These are phyloP conservation scores for Actinomortierella ambigua DNA, from an alignment of 371 early-diverging fungal species.

Conservation along the genomic window DNA sequence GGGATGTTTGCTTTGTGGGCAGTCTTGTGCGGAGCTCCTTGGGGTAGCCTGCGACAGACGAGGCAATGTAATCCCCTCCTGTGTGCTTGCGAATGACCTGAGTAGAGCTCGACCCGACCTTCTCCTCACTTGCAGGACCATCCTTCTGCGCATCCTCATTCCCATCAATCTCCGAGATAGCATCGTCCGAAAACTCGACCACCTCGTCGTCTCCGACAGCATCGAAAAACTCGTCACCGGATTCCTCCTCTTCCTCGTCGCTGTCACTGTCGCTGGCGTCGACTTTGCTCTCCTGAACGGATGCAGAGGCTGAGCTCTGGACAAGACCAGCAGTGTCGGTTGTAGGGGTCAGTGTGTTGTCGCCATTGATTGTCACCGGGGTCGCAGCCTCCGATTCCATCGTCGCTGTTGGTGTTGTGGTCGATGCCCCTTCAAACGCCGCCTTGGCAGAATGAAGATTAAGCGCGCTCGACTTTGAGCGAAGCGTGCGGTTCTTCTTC, in stretches of 20 bases:
- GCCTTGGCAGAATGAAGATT: conserved; percentile 8
- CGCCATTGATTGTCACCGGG: not conserved
- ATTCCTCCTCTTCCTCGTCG: conserved; percentile 63
- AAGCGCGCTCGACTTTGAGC: conserved; percentile 31
- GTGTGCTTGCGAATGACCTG: not conserved
- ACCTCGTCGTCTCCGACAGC: conserved; percentile 44
- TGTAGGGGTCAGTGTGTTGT: not conserved
- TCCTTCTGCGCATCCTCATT: conserved; percentile 1
- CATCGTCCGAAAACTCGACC: conserved; percentile 31
- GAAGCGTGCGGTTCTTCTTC: conserved; percentile 40
- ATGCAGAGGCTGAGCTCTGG: not conserved
- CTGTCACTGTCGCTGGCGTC: conserved; percentile 25
- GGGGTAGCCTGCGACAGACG: conserved; percentile 52
- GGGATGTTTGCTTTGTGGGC: conserved; percentile 54
- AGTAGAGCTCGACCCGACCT: not conserved
- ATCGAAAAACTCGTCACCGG: conserved; percentile 65
- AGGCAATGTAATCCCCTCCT: conserved; percentile 33
- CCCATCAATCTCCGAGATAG: not conserved
- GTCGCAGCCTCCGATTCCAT: not conserved
- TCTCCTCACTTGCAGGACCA: not conserved
- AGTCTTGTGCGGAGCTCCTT: conserved; percentile 42
- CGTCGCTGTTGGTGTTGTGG: conserved; percentile 2
- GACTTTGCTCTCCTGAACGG: not conserved
- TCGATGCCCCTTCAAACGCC: not conserved
- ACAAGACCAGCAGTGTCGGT: not conserved